Evolutionary conservation across 164 flowering plant genomes (phyloP).

Genomic region (Amborella trichopoda): DNA sequence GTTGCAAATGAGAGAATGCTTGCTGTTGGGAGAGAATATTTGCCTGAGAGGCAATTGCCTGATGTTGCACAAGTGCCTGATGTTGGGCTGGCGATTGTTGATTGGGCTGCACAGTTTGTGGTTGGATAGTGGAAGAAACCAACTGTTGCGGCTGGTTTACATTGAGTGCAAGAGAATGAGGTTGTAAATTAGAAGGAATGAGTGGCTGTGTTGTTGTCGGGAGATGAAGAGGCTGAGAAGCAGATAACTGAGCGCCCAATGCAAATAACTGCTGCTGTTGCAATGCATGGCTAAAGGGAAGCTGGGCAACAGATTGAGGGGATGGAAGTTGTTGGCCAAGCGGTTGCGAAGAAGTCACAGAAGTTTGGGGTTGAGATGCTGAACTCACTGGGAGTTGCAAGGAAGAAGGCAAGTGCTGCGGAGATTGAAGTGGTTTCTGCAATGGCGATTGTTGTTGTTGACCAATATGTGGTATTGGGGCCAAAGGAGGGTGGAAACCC

Average conservation of each 20-base stretch:
- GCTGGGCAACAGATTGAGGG: conserved; percentile 26
- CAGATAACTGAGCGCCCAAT: conserved; percentile 31
- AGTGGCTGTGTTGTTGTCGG: conserved; percentile 31
- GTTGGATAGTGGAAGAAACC: conserved; percentile 29
- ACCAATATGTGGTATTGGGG: conserved; percentile 31
- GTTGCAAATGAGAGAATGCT: conserved; percentile 87
- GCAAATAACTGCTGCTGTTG: conserved; percentile 34
- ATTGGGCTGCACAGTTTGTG: conserved; percentile 29
- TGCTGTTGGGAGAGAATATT: conserved; percentile 87
- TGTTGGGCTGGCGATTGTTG: conserved; percentile 73
- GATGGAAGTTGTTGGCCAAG: conserved; percentile 24
- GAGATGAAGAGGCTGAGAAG: conserved; percentile 41
- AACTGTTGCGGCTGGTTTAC: no score
- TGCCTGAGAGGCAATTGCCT: conserved; percentile 71
- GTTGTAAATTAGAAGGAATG: conserved; percentile 22
- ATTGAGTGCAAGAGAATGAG: no score
- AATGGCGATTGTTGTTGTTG: conserved; percentile 57
- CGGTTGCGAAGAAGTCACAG: conserved; percentile 23
- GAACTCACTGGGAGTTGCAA: conserved; percentile 36
- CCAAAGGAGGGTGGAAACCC: conserved; percentile 32
- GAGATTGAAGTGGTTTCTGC: conserved; percentile 48
- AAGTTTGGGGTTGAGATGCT: conserved; percentile 28
- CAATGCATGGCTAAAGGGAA: conserved; percentile 29
- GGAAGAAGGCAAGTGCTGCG: conserved; percentile 47
- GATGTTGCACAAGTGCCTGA: conserved; percentile 67